Evolutionary conservation across 139 green algal genomes (phyloP), one percentile per base, ranked within the genome.

Genomic region (Tetraselmis chui): DNA sequence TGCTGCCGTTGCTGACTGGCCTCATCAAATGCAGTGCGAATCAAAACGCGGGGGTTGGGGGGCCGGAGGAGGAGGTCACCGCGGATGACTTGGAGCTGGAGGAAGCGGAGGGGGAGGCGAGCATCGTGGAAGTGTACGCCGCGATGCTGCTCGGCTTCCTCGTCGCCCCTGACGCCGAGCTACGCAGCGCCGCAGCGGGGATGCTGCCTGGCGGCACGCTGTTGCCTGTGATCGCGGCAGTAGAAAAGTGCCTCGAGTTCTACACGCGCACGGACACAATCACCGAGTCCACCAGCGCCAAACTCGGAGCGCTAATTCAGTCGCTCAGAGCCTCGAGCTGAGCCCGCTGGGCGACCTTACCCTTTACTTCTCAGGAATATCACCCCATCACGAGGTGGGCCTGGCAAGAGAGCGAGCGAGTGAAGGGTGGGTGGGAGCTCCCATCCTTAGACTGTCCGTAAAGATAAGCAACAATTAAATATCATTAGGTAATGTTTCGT

Each of bases 141-240:
- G 85, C 89, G n/a, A 88, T 96, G 67, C 87, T 95, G 32, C 83
- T 94, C 30, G 92, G 92, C n/a, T 93, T 94, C 80, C 27, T 95
- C 28, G 59, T 95, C n/a, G 83, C 79, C 32, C 77, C 82, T 32
- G 76, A 58, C 27, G 59, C 83, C 0, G 11, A 1, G 28, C 30
- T 67, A 18, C 45, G 45, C 45, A 1, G 25, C 23, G 22, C 84
- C 58, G 85, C 86, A 1, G 85, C 77, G 1, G 82, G 59, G 29
- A 30, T 89, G 80, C 83, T 93, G 27, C 76, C 76, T 30, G 83
- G 86, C 1, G 83, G 84, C 74, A 88, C 59, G n/a, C 76, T 95
- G 27, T 75, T 77, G 30, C 82, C 85, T 2, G 79, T 95, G 11
- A 80, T 79, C 18, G 27, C 32, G 0, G 86, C 86, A 2, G 82